These are phyloP conservation scores for Globisporangium nagaii DNA, from an alignment of 352 stramenopile species.

Conservation along the genomic window DNA sequence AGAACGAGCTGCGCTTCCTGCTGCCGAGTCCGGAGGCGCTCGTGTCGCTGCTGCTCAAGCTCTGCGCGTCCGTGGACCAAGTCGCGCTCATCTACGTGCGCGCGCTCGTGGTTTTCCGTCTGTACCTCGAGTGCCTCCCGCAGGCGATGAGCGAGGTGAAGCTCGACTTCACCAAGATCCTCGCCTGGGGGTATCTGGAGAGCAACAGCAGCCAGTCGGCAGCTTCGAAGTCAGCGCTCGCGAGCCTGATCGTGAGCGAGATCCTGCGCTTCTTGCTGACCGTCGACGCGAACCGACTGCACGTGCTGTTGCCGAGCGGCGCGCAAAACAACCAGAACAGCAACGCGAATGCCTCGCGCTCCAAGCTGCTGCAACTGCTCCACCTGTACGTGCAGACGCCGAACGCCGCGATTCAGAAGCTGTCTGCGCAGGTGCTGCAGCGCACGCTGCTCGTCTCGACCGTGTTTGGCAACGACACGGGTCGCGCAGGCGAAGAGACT, in stretches of 20 bases:
- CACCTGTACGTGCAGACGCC: conserved; percentile 38
- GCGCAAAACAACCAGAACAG: conserved; percentile 7
- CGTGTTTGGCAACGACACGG: conserved; percentile 42
- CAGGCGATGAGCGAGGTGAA: conserved; percentile 77
- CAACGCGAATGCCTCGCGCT: conserved; percentile 15
- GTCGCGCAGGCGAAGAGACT: conserved; percentile 46
- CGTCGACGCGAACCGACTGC: conserved; percentile 50
- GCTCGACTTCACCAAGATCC: conserved; percentile 80
- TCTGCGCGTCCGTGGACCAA: conserved; percentile 37
- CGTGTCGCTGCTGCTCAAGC: conserved; percentile 72
- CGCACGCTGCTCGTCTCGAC: conserved; percentile 47
- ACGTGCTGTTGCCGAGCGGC: conserved; percentile 37
- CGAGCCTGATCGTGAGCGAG: conserved; percentile 58
- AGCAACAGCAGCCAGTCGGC: background rate
- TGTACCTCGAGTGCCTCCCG: conserved; percentile 73
- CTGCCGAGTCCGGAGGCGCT: conserved; percentile 74
- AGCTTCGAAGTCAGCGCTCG: conserved; percentile 20
- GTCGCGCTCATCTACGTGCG: conserved; percentile 66
- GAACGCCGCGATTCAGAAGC: conserved; percentile 27
- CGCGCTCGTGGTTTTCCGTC: conserved; percentile 62
- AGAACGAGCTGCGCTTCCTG: conserved; percentile 61
- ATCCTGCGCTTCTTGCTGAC: conserved; percentile 62
- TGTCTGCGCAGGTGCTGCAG: conserved; percentile 44
- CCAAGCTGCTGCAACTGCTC: conserved; percentile 70
- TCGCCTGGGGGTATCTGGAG: conserved; percentile 52